phyloP scores from a whole-genome alignment of 495 filamentous ascomycete species.

The Neurospora sp. region DNA sequence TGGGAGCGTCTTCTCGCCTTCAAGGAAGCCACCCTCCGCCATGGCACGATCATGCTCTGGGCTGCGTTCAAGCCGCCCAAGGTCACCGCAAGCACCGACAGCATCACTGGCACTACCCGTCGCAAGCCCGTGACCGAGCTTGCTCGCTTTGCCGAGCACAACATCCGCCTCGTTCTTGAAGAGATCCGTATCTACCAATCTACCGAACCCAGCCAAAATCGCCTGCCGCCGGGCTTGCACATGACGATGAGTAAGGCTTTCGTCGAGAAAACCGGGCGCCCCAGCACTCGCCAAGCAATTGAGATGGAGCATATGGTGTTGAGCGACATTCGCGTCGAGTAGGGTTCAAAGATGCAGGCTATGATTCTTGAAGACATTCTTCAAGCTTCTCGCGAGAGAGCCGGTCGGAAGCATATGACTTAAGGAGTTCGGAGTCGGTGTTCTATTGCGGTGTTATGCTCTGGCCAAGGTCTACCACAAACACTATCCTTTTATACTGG shows the following conservation, averaged over 20 bases:
- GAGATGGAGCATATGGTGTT: conserved; percentile 1
- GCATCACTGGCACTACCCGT: neutral
- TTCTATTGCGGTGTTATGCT: neutral
- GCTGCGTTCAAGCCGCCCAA: neutral
- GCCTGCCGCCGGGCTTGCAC: neutral
- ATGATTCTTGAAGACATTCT: neutral
- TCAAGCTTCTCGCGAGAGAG: neutral
- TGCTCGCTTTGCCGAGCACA: neutral
- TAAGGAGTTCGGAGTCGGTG: neutral
- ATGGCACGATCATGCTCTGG: conserved; percentile 12
- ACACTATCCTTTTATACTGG: neutral
- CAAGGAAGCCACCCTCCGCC: conserved; percentile 9
- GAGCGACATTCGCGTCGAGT: neutral
- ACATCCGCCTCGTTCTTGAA: neutral
- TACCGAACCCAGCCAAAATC: neutral
- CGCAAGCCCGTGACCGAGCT: neutral
- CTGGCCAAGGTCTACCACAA: neutral
- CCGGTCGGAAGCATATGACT: neutral
- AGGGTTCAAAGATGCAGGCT: neutral
- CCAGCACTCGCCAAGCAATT: neutral
- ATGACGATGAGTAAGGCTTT: neutral
- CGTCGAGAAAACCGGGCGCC: neutral
- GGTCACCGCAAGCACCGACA: neutral
- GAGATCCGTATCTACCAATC: neutral
- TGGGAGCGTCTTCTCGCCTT: conserved; percentile 6